A percentile compares a stretch with the other conserved stretches of the same genome.
These are phyloP conservation scores for Rhodosporidiobolus sp. DNA, from an alignment of 768 basidiomycete genomes.

Conservation along the genomic window DNA sequence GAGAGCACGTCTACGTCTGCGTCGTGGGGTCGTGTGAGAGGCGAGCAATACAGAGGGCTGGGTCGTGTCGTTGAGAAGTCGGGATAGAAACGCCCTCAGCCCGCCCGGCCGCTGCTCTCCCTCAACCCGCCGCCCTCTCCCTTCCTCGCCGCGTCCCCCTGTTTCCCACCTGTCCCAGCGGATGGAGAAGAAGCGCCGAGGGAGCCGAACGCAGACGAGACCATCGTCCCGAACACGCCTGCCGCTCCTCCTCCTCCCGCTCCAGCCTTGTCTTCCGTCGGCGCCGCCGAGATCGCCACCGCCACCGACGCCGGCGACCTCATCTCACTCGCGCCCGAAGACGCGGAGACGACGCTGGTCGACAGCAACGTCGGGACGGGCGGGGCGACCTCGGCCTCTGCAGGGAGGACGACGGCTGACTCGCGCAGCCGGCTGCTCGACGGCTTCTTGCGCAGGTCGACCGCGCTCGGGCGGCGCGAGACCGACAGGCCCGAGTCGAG, in stretches of 20 bases:
- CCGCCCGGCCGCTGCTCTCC: not conserved
- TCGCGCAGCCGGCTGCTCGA: conserved; percentile 18
- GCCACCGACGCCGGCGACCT: not conserved
- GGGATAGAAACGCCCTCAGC: too few relatives aligned
- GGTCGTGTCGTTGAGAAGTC: too few relatives aligned
- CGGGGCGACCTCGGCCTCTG: not conserved
- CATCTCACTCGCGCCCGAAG: not conserved
- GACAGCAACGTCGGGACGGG: not conserved
- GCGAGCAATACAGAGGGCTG: not conserved
- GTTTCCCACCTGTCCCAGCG: too few relatives aligned
- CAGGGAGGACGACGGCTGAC: not conserved
- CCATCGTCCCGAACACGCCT: conserved; percentile 6
- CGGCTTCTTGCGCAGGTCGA: conserved; percentile 11
- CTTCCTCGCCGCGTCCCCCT: not conserved
- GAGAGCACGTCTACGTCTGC: too few relatives aligned
- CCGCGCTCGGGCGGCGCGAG: conserved; percentile 10
- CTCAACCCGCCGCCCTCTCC: not conserved
- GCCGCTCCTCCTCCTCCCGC: not conserved
- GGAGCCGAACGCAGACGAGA: not conserved
- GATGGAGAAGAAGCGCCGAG: not conserved
- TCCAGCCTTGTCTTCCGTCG: not conserved
- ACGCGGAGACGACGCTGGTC: not conserved
- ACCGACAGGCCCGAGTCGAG: not conserved
- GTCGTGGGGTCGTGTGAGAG: not conserved
- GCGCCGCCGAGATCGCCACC: conserved; percentile 15